Base-by-base conservation (phyloP, 73 alveolate species). In the Paramecium octaurelia region DNA sequence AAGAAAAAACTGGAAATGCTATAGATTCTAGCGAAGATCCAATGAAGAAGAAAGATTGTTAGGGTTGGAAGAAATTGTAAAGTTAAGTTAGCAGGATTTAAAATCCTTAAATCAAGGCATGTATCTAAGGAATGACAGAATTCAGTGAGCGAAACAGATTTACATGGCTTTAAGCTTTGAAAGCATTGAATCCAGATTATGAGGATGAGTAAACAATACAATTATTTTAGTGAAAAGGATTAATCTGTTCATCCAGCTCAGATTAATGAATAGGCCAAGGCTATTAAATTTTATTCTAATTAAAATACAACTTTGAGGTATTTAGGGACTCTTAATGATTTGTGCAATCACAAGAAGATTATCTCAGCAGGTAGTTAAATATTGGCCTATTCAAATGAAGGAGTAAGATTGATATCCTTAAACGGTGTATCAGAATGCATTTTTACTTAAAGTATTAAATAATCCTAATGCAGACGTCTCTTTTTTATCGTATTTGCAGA, bases 111-210 rank as follows among this genome's bases (percentile, higher is more conserved):
- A 80, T 80, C 0, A 48, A 42, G 24, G 70, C 91, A 12, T 80
- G 91, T 46, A 80, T 80, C 20, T 80, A 43, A 40, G 91, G 91
- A 8, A 80, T 80, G 91, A 80, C 91, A 18, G 64, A 80, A 12
- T 80, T 80, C n/a, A 44, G 76, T 23, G 91, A 80, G n/a, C 20
- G 29, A 80, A n/a, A 44, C 12, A 42, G 91, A 80, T 48, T 80
- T 23, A 80, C 91, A 18, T 80, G 91, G 91, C 27, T 46, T 12
- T 48, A 80, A 48, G 91, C 91, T 10, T 23, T 80, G 9, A 80
- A 80, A 80, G 43, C 91, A 9, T 46, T 80, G 31, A 80, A 80
- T 44, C 42, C 75, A 23, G 91, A 80, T 24, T 80, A 24, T 48
- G 46, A 80, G 8, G 91, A 80, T 42, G 48, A 21, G 84, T 64